Evolutionary conservation across 2,329 filamentous ascomycete genomes (phyloP).

Genomic region (Lachnum nothofagi): DNA sequence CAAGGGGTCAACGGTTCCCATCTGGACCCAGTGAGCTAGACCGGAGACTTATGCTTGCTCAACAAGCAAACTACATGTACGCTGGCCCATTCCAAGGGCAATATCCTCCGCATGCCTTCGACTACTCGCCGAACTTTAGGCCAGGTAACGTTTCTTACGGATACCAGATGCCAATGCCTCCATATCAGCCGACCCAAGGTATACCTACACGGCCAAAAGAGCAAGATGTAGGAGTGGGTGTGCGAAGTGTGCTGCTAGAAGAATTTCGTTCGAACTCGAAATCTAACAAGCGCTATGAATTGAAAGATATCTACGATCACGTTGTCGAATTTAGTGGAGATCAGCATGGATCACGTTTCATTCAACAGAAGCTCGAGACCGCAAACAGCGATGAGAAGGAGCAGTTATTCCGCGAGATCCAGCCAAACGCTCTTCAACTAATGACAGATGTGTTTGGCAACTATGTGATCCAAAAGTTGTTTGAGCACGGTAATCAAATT

Average conservation of each 20-base stretch:
- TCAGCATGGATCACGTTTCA: conserved; percentile 91
- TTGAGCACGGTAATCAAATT: conserved; percentile 88
- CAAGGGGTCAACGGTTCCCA: conserved; percentile 26
- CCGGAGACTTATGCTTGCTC: conserved; percentile 25
- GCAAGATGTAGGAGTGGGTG: conserved; percentile 40
- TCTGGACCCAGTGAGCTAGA: conserved; percentile 28
- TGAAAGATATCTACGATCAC: conserved; percentile 83
- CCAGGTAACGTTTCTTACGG: conserved; percentile 33
- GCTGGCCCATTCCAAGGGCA: conserved; percentile 35
- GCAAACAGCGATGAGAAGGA: conserved; percentile 97
- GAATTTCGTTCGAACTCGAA: conserved; percentile 75
- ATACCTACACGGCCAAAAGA: conserved; percentile 32
- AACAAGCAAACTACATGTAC: conserved; percentile 34
- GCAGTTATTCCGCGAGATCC: conserved; percentile 80
- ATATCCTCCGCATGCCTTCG: conserved; percentile 37
- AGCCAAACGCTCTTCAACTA: conserved; percentile 75
- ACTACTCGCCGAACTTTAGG: conserved; percentile 36
- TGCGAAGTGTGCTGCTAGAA: conserved; percentile 68
- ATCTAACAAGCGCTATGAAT: conserved; percentile 66
- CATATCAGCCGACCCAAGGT: conserved; percentile 21
- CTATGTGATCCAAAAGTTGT: conserved; percentile 97
- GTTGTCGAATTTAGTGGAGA: conserved; percentile 94
- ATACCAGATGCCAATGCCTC: conserved; percentile 32
- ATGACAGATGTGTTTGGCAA: conserved; percentile 98
- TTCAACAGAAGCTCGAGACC: conserved; percentile 84